Base-by-base conservation (phyloP, 306 rosid genomes). In the Hylodesmum podocarpum region DNA sequence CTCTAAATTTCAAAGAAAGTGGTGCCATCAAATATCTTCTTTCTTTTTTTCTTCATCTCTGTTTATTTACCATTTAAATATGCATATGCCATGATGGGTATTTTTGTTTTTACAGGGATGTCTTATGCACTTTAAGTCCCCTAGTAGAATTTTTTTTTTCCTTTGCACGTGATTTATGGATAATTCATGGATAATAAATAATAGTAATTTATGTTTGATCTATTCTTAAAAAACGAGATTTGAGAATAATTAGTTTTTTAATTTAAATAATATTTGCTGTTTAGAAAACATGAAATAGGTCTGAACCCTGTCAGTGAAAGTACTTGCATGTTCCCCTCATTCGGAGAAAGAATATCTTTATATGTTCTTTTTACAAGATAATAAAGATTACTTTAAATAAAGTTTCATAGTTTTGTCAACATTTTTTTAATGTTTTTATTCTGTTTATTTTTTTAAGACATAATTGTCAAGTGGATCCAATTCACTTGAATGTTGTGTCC, bases 1-100 rank as follows among this genome's bases (percentile, higher is more conserved):
- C 28, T 33, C 63, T 51, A 21, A 36, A 5, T 15, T 51, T 71
- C 65, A 36, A 62, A 62, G 12, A 75, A 75, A 76, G 71, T 29
- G 63, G 51, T 19, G 4, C 24, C 6, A 65, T 39, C 12, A 65
- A 13, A 15, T 41, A 4, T 16, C 1, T 6, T 64, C 11, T 22
- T 12, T 3, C 15, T 65, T 37, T 11, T 12, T 5, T 40, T 22
- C 51, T 3, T 3, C 72, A 12, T 39, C 19, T 66, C 13, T 51
- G 0, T 25, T 0, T 18, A 33, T 18, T 63, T 18, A 33, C 1
- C 4, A 34, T 34, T 9, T 9, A 18, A 63, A 34, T 10, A 62
- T 33, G 8, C 68, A 62, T 16, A 16, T 31, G 4, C 27, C 25
- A 62, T 62, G 15, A 64, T 21, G 47, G 15, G 18, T 4, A 63